Percentiles rank a stretch among this genome's conserved stretches.
Evolutionary conservation across 2,329 filamentous ascomycete genomes (phyloP).

Genomic region (Microcyclospora tardicrescens): DNA sequence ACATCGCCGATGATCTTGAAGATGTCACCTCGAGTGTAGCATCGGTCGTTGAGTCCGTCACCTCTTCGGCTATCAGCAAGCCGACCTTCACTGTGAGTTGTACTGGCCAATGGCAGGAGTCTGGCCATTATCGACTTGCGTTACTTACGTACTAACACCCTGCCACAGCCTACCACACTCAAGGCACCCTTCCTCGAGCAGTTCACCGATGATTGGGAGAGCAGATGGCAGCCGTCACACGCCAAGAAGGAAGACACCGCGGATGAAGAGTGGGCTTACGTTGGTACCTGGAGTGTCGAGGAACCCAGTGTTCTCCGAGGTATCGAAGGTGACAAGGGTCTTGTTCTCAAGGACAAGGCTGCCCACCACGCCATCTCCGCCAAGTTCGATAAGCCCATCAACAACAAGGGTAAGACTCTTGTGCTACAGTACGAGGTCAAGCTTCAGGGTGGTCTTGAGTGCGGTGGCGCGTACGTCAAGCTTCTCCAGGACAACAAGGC

Average conservation of each 20-base stretch:
- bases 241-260: slow-evolving; percentile 84
- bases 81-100: slow-evolving; percentile 76
- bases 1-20: slow-evolving; percentile 55
- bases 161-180: slow-evolving; percentile 60
- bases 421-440: slow-evolving; percentile 99
- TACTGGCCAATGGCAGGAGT: neutral
- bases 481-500: slow-evolving; percentile 95
- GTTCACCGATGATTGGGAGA: slow-evolving; percentile 92
- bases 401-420: slow-evolving; percentile 93
- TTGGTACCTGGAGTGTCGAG: slow-evolving; percentile 93
- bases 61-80: slow-evolving; percentile 46
- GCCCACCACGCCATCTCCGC: slow-evolving; percentile 98
- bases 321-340: slow-evolving; percentile 87
- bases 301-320: slow-evolving; percentile 84
- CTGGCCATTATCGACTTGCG: neutral
- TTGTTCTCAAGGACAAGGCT: slow-evolving; percentile 94
- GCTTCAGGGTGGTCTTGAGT: slow-evolving; percentile 92
- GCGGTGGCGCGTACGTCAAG: slow-evolving; percentile 98
- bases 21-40: slow-evolving; percentile 55
- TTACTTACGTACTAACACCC: neutral
- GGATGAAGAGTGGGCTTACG: slow-evolving; percentile 86
- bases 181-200: slow-evolving; percentile 96
- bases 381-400: slow-evolving; percentile 92
- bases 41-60: slow-evolving; percentile 38
- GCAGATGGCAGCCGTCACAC: slow-evolving; percentile 82